phyloP scores from a whole-genome alignment of 2,329 filamentous ascomycete genomes.

The Phialemonium atrogriseum region DNA sequence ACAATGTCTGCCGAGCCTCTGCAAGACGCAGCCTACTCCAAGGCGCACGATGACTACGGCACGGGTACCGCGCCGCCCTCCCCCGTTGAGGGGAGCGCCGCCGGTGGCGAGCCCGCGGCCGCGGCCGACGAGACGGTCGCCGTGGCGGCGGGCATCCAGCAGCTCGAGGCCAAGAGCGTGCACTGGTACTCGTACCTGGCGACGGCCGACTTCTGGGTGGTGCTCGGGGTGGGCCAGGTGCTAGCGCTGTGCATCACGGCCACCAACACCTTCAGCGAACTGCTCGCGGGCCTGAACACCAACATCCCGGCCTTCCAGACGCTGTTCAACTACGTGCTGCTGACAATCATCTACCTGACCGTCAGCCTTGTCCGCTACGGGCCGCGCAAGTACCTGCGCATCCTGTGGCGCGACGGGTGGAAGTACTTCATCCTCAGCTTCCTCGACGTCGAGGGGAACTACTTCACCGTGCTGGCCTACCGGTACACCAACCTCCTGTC shows the following conservation, averaged over 20 bases:
- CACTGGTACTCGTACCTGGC: slow-evolving; percentile 67
- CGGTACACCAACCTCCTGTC: slow-evolving; percentile 85
- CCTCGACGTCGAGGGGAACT: slow-evolving; percentile 93
- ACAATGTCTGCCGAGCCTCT: too few relatives aligned
- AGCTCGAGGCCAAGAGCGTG: slow-evolving; percentile 44
- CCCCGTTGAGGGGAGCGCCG: slow-evolving; percentile 15
- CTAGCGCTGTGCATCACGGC: slow-evolving; percentile 84
- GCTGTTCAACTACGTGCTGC: slow-evolving; percentile 85
- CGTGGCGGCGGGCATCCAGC: slow-evolving; percentile 42
- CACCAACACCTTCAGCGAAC: slow-evolving; percentile 81
- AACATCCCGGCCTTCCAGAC: slow-evolving; percentile 93
- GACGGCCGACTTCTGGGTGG: slow-evolving; percentile 81
- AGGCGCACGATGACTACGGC: slow-evolving; percentile 20
- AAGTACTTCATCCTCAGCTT: slow-evolving; percentile 90
- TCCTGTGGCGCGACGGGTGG: slow-evolving; percentile 71
- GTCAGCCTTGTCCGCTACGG: slow-evolving; percentile 77
- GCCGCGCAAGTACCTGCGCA: slow-evolving; percentile 54
- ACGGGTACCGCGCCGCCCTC: slow-evolving; percentile 15
- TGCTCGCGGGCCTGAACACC: slow-evolving; percentile 58
- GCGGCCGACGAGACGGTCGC: slow-evolving; percentile 24
- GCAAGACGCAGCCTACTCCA: slow-evolving; percentile 10
- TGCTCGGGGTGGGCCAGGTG: slow-evolving; percentile 72
- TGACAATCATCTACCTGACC: slow-evolving; percentile 73
- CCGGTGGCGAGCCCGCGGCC: slow-evolving; percentile 9
- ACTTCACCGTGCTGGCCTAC: slow-evolving; percentile 94